Base-by-base conservation (phyloP, 805 yeast species). In the Metschnikowia reukaufii region DNA sequence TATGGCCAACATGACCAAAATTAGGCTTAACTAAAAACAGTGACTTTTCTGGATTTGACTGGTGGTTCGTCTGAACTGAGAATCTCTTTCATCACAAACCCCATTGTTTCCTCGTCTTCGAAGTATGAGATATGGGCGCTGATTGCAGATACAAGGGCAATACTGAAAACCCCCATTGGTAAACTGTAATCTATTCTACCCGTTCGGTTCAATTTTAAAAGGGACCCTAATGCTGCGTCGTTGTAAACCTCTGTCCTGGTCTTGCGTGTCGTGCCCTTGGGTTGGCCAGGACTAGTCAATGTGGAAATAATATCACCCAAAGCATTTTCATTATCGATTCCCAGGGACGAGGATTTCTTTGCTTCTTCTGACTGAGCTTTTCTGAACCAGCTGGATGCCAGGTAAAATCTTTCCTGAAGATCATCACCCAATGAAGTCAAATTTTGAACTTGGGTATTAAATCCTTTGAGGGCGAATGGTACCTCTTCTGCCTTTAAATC, bases 51-150 rank as follows among this genome's bases (percentile, higher is more conserved):
- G 6, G 59, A 53, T 4, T 54, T 59, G 2, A 66, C 62, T 5
- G 62, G 59, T 6, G 57, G 52, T n/a, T 52, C 43, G 12, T 56
- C 47, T 16, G 55, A 36, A 13, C 61, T 48, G 31, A 72, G 57
- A 1, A 86, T 61, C 60, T 89, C 90, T 39, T 72, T 73, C 61
- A 91, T 65, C 4, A 92, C 64, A 56, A 92, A 91, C 0, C 84
- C 85, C 0, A 95, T 90, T 31, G 92, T 82, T 58, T 90, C 90
- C 42, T 81, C 76, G 56, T 89, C 96, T 60, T 89, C 96, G 62
- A 92, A 84, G 63, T 92, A 92, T 39, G 88, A 82, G 12, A 88
- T 82, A 64, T 92, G 99, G 0, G 98, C 94, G 41, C 87, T 87
- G 7, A 92, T 72, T 0, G 96, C 94, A 3, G 89, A 79, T 9